These are phyloP conservation scores for Xylariaceae sp. DNA, from an alignment of 2,329 filamentous ascomycete genomes.

Conservation along the genomic window DNA sequence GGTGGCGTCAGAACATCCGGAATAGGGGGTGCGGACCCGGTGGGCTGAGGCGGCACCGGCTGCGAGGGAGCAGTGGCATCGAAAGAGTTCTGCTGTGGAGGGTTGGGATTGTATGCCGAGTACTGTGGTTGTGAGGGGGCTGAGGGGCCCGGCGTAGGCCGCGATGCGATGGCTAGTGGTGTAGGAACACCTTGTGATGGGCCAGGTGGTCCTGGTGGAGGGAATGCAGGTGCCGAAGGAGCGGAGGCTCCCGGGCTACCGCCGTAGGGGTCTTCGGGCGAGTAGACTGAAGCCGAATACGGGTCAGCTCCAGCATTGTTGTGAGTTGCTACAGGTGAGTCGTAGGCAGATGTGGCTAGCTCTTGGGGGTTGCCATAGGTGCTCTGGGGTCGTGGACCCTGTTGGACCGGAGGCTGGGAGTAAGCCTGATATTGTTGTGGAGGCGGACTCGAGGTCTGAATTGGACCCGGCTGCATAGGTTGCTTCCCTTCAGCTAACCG, in stretches of 20 bases:
- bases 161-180: conserved; percentile 19
- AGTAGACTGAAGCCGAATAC: conserved; percentile 44
- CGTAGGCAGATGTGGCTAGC: conserved; percentile 71
- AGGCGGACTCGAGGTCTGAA: neutral
- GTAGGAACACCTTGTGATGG: conserved; percentile 19
- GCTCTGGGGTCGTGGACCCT: conserved; percentile 56
- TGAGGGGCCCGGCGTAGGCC: conserved; percentile 20
- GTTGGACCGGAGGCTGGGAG: conserved; percentile 37
- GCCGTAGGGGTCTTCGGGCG: conserved; percentile 40
- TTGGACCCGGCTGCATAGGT: conserved; percentile 22
- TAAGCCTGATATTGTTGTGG: conserved; percentile 43
- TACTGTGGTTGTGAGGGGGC: conserved; percentile 39
- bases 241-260: conserved; percentile 23
- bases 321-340: conserved; percentile 62
- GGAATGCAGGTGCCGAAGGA: conserved; percentile 24
- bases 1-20: conserved; percentile 38
- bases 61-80: conserved; percentile 19
- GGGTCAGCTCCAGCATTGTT: conserved; percentile 34
- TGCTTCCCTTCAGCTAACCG: conserved; percentile 44
- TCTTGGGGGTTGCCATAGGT: conserved; percentile 72
- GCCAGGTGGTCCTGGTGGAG: conserved; percentile 23
- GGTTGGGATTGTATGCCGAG: conserved; percentile 23
- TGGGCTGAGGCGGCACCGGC: conserved; percentile 32
- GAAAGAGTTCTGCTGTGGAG: conserved; percentile 25
- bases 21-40: conserved; percentile 36